Evolutionary conservation across 768 basidiomycete species (phyloP).

Genomic region (Leucogyrophana mollusca): DNA sequence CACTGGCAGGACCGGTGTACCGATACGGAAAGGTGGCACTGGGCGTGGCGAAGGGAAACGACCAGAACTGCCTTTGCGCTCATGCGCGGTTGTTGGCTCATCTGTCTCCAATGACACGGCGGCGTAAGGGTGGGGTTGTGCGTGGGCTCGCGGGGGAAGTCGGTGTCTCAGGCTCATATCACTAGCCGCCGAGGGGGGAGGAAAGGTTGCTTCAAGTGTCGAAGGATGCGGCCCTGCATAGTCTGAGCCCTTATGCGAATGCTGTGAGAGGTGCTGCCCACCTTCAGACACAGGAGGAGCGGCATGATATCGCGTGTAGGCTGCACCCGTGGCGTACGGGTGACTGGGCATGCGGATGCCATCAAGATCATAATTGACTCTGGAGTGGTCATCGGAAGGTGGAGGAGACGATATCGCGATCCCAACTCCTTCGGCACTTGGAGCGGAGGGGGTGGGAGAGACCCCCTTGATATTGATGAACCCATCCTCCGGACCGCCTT

Average conservation of each 20-base stretch:
- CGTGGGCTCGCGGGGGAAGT: slow-evolving; percentile 32
- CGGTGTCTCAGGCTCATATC: slow-evolving; percentile 35
- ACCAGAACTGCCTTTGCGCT: background rate
- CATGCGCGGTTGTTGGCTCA: background rate
- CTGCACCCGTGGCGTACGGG: slow-evolving; percentile 33
- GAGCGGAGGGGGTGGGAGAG: slow-evolving; percentile 31
- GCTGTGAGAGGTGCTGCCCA: slow-evolving; percentile 9
- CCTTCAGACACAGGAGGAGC: background rate
- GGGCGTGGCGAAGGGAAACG: background rate
- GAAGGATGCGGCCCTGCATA: slow-evolving; percentile 44
- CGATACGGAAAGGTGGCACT: background rate
- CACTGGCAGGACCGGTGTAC: background rate
- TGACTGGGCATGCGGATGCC: slow-evolving; percentile 28
- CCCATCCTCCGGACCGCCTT: background rate
- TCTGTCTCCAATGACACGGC: slow-evolving; percentile 21
- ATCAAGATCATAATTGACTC: slow-evolving; percentile 7
- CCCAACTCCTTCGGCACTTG: slow-evolving; percentile 32
- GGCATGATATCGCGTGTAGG: slow-evolving; percentile 13
- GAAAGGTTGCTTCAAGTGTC: slow-evolving; percentile 20
- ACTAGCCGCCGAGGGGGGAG: slow-evolving; percentile 15
- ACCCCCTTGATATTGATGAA: slow-evolving; percentile 8
- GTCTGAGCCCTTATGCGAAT: slow-evolving; percentile 25
- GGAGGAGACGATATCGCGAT: slow-evolving; percentile 43
- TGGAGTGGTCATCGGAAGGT: slow-evolving; percentile 16
- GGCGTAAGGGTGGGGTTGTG: slow-evolving; percentile 53